Evolutionary conservation across 2,329 filamentous ascomycete genomes (phyloP), one percentile per base, ranked within the genome.

Genomic region (Bertia moriformis): DNA sequence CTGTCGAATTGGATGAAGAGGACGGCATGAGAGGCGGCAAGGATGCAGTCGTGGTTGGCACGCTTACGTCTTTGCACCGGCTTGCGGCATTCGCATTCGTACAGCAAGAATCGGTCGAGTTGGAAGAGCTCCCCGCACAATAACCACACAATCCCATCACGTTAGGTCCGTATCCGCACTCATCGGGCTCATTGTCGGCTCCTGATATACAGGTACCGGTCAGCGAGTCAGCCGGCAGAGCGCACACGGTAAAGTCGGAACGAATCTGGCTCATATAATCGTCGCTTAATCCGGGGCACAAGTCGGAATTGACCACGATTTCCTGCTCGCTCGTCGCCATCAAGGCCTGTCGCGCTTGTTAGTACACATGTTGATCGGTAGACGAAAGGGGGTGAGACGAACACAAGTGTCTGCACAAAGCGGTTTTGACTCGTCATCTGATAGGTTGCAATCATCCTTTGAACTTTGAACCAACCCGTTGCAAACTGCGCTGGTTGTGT

Each of bases 31-130:
- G 73, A 4, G 69, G 32, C 15, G 7, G 69, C 45, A 88, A 72
- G 7, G 78, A 78, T 10, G 81, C 71, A 13, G 77, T 75, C 37
- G 87, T 80, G 1, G 75, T 74, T 0, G 91, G 91, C 4, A 98
- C 65, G 18, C 71, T 66, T n/a, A 98, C 83, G 38, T 73, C 73
- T 38, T 72, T 62, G 56, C 91, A 98, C 45, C 78, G 73, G 18
- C 63, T 62, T 42, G 84, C 72, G n/a, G 81, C 78, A 44, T 86
- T 69, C 4, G 88, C 78, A 49, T 77, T 86, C 51, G 87, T 80
- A 58, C 91, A 98, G 65, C 91, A 98, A 3, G 88, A 93, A 56
- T 96, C 89, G 38, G 89, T 96, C 7, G 86, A 82, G 59, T 96
- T 96, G 45, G 79, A 74, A 19, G 88, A 87, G 49, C 83, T 89